phyloP scores from a whole-genome alignment of 768 basidiomycete genomes.

The Serendipita sp. region DNA sequence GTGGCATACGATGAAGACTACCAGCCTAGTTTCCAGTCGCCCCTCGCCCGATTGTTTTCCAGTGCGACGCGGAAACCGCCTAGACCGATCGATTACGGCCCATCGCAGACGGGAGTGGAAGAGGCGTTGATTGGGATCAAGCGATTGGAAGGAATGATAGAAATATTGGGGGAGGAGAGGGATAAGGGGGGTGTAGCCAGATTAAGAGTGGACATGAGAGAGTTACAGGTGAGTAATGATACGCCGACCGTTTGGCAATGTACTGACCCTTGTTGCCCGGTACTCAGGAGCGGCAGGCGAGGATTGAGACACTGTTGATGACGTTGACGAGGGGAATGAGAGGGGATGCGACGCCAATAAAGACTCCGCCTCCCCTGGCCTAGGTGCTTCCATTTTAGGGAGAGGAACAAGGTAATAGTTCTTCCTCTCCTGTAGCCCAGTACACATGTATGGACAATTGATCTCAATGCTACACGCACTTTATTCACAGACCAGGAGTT shows the following conservation, averaged over 20 bases:
- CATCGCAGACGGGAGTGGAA: neutral
- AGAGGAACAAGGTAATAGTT: no score
- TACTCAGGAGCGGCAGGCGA: conserved; percentile 44
- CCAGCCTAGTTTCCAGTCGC: neutral
- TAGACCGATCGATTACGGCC: conserved; percentile 3
- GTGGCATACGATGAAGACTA: conserved; percentile 28
- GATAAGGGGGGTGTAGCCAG: conserved; percentile 35
- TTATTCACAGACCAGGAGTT: no score
- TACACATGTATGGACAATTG: no score
- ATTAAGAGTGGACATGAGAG: conserved; percentile 68
- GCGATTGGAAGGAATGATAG: conserved; percentile 43
- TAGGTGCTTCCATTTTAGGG: neutral
- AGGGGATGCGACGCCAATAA: conserved; percentile 17
- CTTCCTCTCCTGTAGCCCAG: no score
- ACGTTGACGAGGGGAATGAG: conserved; percentile 53
- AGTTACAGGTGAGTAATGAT: conserved; percentile 40
- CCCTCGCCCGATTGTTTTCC: conserved; percentile 9
- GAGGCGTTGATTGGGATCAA: conserved; percentile 10
- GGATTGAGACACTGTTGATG: conserved; percentile 57
- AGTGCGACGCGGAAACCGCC: neutral
- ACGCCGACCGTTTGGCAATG: neutral
- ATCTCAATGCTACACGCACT: no score
- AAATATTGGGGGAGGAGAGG: conserved; percentile 37
- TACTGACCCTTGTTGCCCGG: neutral
- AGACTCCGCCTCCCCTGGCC: neutral